Evolutionary conservation across 768 basidiomycete genomes (phyloP).

Genomic region (Harrya chromipes): DNA sequence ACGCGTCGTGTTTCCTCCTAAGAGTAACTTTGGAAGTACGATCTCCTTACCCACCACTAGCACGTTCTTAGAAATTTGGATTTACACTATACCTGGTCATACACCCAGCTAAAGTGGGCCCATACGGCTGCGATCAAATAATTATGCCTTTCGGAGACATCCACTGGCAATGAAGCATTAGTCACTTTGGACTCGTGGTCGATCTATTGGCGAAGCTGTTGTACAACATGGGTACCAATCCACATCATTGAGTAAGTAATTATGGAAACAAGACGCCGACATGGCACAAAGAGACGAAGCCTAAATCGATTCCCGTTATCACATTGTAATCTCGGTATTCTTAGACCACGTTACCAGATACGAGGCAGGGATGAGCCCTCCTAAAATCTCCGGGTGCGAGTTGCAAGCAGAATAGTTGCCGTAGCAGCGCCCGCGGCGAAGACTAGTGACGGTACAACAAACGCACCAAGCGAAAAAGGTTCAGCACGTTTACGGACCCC

Average conservation of each 20-base stretch:
- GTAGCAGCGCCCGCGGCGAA: constrained; percentile 45
- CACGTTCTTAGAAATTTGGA: no score
- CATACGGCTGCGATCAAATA: no score
- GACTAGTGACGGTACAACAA: constrained; percentile 33
- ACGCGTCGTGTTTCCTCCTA: no score
- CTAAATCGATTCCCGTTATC: constrained; percentile 2
- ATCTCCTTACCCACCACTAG: no score
- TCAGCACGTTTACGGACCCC: constrained; percentile 20
- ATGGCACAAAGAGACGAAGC: neutral
- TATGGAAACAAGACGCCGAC: neutral
- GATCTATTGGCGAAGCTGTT: no score
- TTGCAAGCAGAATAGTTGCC: constrained; percentile 31
- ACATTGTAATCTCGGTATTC: neutral
- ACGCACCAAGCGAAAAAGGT: constrained; percentile 9
- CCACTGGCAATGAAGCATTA: no score
- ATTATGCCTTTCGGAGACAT: no score
- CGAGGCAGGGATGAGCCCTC: neutral
- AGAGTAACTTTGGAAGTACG: no score
- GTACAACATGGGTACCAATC: no score
- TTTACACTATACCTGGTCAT: no score
- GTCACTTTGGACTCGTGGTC: no score
- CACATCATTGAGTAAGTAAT: neutral
- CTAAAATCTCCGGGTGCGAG: constrained; percentile 30
- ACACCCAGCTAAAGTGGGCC: no score
- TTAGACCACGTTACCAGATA: constrained; percentile 9